phyloP scores from a whole-genome alignment of 2,329 filamentous ascomycete genomes.

The Oidium heveae region DNA sequence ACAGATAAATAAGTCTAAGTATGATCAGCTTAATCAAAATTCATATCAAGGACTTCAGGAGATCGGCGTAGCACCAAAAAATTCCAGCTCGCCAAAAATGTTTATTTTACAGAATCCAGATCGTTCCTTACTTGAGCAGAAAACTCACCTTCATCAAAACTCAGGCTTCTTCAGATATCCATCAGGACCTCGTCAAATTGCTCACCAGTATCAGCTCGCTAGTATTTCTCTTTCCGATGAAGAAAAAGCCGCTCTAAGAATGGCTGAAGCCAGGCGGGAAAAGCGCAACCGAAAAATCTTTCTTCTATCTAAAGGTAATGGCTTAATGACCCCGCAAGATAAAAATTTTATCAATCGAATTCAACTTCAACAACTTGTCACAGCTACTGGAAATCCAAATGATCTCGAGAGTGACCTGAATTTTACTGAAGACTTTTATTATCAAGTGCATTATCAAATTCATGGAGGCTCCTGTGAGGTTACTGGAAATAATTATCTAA shows the following conservation, averaged over 20 bases:
- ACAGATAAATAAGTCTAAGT: slow-evolving; percentile 5
- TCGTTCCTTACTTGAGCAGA: slow-evolving; percentile 26
- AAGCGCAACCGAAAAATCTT: slow-evolving; percentile 98
- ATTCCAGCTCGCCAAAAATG: slow-evolving; percentile 30
- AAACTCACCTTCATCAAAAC: slow-evolving; percentile 15
- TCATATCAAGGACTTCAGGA: slow-evolving; percentile 10
- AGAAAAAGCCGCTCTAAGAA: slow-evolving; percentile 59
- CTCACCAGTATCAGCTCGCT: slow-evolving; percentile 49
- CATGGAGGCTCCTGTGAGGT: slow-evolving; percentile 73
- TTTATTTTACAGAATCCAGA: slow-evolving; percentile 66
- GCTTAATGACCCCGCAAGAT: slow-evolving; percentile 94
- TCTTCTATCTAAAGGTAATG: slow-evolving; percentile 77
- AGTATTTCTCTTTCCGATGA: slow-evolving; percentile 62
- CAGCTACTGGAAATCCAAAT: slow-evolving; percentile 67
- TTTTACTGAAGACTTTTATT: slow-evolving; percentile 88
- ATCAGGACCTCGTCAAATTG: slow-evolving; percentile 21
- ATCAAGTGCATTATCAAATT: slow-evolving; percentile 90
- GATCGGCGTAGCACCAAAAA: slow-evolving; percentile 14
- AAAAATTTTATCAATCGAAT: slow-evolving; percentile 99
- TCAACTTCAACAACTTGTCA: slow-evolving; percentile 83
- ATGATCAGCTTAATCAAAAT: slow-evolving; percentile 9
- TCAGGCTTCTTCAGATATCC: slow-evolving; percentile 14
- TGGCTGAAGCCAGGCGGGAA: slow-evolving; percentile 79
- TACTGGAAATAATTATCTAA: slow-evolving; percentile 75
- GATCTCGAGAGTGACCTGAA: slow-evolving; percentile 59